Conservation (phyloP, 371 early-diverging fungal genomes). For the Mortierella sp. region DNA sequence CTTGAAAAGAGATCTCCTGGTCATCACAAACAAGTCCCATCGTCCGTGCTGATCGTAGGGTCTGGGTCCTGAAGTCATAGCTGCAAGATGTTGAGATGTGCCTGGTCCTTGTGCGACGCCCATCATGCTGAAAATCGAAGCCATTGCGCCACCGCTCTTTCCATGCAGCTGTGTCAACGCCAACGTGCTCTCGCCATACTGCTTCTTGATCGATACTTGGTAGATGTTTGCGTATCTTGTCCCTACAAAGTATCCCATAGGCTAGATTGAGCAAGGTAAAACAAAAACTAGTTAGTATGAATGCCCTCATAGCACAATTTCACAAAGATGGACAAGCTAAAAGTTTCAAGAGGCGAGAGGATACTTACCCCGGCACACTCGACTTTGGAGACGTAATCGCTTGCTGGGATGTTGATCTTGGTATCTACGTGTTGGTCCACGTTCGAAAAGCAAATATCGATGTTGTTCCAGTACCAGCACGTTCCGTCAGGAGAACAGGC, state of each 20-base stretch:
- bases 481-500: conserved; percentile 51
- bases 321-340: background rate
- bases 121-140: conserved; percentile 44
- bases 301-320: background rate
- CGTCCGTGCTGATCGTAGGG: conserved; percentile 37
- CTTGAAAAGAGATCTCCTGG: conserved; percentile 30
- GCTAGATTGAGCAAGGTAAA: conserved; percentile 14
- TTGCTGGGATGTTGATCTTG: conserved; percentile 27
- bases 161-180: conserved; percentile 22
- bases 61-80: conserved; percentile 49
- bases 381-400: conserved; percentile 35
- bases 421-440: conserved; percentile 37
- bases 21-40: conserved; percentile 49
- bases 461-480: conserved; percentile 54
- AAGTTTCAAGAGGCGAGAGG: background rate
- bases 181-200: conserved; percentile 26
- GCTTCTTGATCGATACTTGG: conserved; percentile 38
- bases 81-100: conserved; percentile 31
- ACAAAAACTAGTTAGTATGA: background rate
- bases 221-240: conserved; percentile 31
- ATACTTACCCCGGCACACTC: conserved; percentile 54
- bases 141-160: conserved; percentile 28
- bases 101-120: conserved; percentile 35
- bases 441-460: conserved; percentile 46
- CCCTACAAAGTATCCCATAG: conserved; percentile 44